These are phyloP conservation scores for Cucurbita ficifolia DNA, from an alignment of 306 rosid genomes.

Conservation along the genomic window DNA sequence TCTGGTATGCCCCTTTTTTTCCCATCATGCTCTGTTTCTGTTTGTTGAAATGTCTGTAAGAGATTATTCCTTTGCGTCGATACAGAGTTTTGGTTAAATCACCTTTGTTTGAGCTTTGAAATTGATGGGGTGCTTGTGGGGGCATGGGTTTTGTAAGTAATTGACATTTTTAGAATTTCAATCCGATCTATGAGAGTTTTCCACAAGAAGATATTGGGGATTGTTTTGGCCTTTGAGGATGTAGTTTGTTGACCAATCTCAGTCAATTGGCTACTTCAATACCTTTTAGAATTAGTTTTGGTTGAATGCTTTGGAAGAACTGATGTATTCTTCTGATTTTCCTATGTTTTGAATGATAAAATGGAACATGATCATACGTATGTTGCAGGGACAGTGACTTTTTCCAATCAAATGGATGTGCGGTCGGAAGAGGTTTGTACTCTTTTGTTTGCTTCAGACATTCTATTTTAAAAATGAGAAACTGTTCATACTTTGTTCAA, in stretches of 20 bases:
- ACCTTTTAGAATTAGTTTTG: background rate
- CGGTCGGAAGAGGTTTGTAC: conserved; percentile 68
- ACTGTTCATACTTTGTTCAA: background rate
- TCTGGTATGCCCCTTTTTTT: conserved; percentile 24
- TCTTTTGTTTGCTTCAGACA: conserved; percentile 1
- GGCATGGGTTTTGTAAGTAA: background rate
- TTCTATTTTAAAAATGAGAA: background rate
- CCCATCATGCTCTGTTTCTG: background rate
- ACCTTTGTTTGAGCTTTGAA: background rate
- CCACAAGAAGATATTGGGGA: background rate
- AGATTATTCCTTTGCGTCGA: background rate
- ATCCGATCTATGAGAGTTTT: background rate
- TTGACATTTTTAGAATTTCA: background rate
- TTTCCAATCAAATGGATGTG: conserved; percentile 57
- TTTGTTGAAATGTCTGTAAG: background rate
- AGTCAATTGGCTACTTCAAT: background rate
- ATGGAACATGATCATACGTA: conserved; percentile 3
- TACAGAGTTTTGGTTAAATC: background rate
- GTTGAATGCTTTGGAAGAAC: background rate
- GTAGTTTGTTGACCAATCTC: background rate
- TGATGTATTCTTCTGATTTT: background rate
- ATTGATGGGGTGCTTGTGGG: background rate
- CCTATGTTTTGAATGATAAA: background rate
- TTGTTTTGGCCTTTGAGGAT: background rate
- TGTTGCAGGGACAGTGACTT: conserved; percentile 45